Evolutionary conservation across 129 eudicot species (phyloP).

Genomic region (Lonicera japonica): DNA sequence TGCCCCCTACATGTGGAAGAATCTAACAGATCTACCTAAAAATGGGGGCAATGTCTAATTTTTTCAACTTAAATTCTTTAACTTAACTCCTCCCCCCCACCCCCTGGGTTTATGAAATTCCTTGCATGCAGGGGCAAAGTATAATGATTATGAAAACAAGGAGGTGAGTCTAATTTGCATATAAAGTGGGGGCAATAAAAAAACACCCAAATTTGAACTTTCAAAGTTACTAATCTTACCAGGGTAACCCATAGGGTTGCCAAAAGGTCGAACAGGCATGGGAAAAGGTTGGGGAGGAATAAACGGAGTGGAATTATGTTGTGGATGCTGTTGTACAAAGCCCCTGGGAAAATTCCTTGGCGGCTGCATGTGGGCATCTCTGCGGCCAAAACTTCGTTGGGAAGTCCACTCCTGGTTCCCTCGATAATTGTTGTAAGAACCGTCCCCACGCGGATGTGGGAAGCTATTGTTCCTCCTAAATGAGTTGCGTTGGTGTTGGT

Average conservation of each 20-base stretch:
- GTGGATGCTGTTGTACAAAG: constrained; percentile 14
- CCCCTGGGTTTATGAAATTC: too few species aligned
- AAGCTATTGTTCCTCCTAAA: constrained; percentile 36
- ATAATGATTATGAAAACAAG: too few species aligned
- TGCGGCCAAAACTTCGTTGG: constrained; percentile 5
- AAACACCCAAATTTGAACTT: too few species aligned
- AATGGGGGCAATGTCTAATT: constrained; percentile 8
- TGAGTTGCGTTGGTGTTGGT: constrained; percentile 40
- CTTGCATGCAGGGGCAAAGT: neutral
- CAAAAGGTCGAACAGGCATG: constrained; percentile 51
- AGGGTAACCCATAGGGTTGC: constrained; percentile 46
- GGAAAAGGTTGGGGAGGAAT: constrained; percentile 30
- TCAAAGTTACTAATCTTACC: constrained; percentile 36
- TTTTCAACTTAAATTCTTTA: too few species aligned
- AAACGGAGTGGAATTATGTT: constrained; percentile 40
- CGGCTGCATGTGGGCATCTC: constrained; percentile 44
- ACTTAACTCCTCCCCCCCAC: too few species aligned
- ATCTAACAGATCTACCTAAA: constrained; percentile 4
- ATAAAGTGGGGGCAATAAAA: too few species aligned
- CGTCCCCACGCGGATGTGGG: constrained; percentile 12
- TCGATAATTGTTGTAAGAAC: constrained; percentile 4
- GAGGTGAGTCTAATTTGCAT: too few species aligned
- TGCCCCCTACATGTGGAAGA: neutral
- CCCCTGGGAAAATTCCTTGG: constrained; percentile 48
- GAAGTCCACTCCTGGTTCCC: constrained; percentile 12